A percentile compares a stretch with the other conserved stretches of the same genome.
phyloP scores from a whole-genome alignment of 129 eudicot genomes.

The Scalesia atractyloides region DNA sequence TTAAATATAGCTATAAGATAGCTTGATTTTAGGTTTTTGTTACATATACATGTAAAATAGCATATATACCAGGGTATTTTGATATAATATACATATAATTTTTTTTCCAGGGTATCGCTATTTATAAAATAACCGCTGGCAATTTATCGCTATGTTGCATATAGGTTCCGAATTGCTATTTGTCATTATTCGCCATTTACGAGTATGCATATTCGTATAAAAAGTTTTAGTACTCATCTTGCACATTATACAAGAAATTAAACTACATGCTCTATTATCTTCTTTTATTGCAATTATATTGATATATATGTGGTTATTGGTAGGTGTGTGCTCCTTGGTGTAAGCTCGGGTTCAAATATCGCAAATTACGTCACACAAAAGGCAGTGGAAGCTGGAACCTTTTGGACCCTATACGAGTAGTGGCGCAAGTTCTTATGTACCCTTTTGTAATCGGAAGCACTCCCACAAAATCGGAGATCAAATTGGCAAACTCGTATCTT shows the following conservation, averaged over 20 bases:
- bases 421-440: slow-evolving; percentile 91
- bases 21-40: too few species aligned
- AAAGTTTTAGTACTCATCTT: background rate
- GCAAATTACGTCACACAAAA: slow-evolving; percentile 74
- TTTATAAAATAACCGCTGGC: too few species aligned
- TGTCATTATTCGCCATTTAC: too few species aligned
- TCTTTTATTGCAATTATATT: background rate
- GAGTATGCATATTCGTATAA: too few species aligned
- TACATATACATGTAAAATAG: too few species aligned
- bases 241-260: background rate
- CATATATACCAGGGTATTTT: too few species aligned
- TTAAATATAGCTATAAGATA: too few species aligned
- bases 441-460: slow-evolving; percentile 78
- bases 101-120: too few species aligned
- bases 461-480: slow-evolving; percentile 83
- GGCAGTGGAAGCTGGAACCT: slow-evolving; percentile 64
- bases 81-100: too few species aligned
- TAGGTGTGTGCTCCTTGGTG: slow-evolving; percentile 92
- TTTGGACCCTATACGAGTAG: slow-evolving; percentile 73
- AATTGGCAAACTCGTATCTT: slow-evolving; percentile 65
- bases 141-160: too few species aligned
- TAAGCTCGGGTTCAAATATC: slow-evolving; percentile 84
- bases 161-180: too few species aligned
- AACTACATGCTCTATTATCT: background rate
- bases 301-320: slow-evolving; percentile 8